Evolutionary conservation across 148 eudicot genomes (phyloP).

Genomic region (Simmondsia chinensis): DNA sequence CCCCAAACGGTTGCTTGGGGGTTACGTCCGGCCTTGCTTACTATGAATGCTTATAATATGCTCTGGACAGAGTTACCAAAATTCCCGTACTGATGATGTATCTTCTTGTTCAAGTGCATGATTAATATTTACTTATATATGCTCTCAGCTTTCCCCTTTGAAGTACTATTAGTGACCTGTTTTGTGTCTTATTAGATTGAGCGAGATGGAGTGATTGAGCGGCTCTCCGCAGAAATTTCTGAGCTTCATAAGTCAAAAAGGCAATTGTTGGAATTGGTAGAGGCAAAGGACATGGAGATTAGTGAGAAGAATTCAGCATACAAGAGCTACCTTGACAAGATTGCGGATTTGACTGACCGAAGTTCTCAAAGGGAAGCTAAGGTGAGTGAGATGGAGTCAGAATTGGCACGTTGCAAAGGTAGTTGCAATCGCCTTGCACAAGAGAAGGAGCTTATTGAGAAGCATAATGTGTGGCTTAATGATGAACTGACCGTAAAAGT

Average conservation of each 20-base stretch:
- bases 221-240: constrained; percentile 48
- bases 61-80: no score
- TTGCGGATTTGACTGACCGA: constrained; percentile 65
- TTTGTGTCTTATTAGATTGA: constrained; percentile 37
- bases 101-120: no score
- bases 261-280: constrained; percentile 70
- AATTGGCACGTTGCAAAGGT: constrained; percentile 53
- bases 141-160: no score
- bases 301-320: constrained; percentile 63
- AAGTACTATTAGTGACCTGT: no score
- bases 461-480: constrained; percentile 89
- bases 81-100: no score
- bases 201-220: constrained; percentile 80
- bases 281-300: constrained; percentile 61
- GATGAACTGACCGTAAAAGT: constrained; percentile 68
- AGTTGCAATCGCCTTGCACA: constrained; percentile 47
- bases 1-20: no score
- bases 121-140: no score
- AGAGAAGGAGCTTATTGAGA: constrained; percentile 92
- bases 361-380: constrained; percentile 64
- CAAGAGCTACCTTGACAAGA: constrained; percentile 70
- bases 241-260: constrained; percentile 82
- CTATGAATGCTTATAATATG: no score
- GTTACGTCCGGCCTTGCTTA: no score
- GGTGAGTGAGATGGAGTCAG: constrained; percentile 59